These are phyloP conservation scores for Punica granatum DNA, from an alignment of 345 rosid genomes.

Conservation along the genomic window DNA sequence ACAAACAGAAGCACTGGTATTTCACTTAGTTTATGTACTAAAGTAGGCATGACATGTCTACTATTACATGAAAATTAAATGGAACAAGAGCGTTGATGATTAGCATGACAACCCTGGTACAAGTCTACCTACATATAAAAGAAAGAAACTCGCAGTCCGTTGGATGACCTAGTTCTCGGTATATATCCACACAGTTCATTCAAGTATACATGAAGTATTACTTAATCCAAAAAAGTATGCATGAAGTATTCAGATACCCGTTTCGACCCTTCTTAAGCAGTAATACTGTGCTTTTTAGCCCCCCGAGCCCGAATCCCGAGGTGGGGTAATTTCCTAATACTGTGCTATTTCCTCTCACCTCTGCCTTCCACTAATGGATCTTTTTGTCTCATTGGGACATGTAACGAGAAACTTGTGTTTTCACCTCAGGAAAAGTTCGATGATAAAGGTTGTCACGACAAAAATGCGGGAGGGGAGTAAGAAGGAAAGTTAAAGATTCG, in stretches of 20 bases:
- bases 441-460: not conserved
- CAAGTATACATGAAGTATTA: no score
- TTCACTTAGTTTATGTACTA: not conserved
- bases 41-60: not conserved
- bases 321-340: not conserved
- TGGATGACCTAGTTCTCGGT: no score
- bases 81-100: no score
- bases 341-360: not conserved
- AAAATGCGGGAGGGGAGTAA: not conserved
- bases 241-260: no score
- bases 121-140: no score
- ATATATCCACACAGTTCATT: no score
- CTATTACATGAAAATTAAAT: no score
- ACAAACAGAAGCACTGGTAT: not conserved
- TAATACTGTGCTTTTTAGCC: no score
- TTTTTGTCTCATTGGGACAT: constrained; percentile 1
- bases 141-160: no score
- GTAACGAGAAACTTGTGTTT: constrained; percentile 7
- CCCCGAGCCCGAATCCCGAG: not conserved
- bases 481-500: not conserved
- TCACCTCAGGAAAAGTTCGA: not conserved
- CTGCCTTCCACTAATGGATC: not conserved
- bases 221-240: no score
- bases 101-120: no score
- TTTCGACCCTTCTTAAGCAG: no score